Evolutionary conservation across 108 stramenopile species (phyloP).

Genomic region (Seminavis robusta): DNA sequence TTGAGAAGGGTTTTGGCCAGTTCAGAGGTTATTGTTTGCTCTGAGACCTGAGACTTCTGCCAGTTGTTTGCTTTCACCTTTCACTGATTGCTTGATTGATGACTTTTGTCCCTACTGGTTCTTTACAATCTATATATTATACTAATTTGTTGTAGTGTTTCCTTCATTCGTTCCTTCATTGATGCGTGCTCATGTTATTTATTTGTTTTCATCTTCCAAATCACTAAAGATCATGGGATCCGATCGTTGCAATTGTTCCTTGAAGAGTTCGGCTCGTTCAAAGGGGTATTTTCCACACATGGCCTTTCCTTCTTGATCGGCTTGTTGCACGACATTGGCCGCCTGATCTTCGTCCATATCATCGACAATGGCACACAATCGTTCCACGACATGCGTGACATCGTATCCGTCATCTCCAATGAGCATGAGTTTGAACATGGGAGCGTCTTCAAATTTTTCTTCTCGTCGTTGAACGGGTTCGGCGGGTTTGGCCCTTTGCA

Average conservation of each 20-base stretch:
- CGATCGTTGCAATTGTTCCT: slow-evolving; percentile 79
- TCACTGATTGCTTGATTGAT: too few species aligned
- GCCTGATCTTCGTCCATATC: slow-evolving; percentile 79
- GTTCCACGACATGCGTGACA: slow-evolving; percentile 76
- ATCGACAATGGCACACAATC: slow-evolving; percentile 67
- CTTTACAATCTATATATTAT: too few species aligned
- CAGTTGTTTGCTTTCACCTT: too few species aligned
- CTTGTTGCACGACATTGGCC: slow-evolving; percentile 54
- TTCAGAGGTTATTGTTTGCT: too few species aligned
- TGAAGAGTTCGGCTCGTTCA: slow-evolving; percentile 77
- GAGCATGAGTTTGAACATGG: slow-evolving; percentile 85
- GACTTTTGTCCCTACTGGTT: too few species aligned
- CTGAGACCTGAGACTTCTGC: too few species aligned
- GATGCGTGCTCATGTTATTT: too few species aligned
- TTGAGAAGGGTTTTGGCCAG: too few species aligned
- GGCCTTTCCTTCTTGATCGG: slow-evolving; percentile 64
- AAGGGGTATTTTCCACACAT: slow-evolving; percentile 81
- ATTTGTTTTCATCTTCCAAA: slow-evolving; percentile 67
- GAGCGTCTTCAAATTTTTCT: slow-evolving; percentile 87
- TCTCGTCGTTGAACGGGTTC: slow-evolving; percentile 54
- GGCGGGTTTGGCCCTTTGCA: slow-evolving; percentile 33
- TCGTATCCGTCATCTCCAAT: slow-evolving; percentile 88
- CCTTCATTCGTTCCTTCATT: too few species aligned
- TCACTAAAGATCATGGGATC: slow-evolving; percentile 89
- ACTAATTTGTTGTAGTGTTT: too few species aligned